Conservation (phyloP, 805 yeast genomes). For the Monosporozyma aerobia region DNA sequence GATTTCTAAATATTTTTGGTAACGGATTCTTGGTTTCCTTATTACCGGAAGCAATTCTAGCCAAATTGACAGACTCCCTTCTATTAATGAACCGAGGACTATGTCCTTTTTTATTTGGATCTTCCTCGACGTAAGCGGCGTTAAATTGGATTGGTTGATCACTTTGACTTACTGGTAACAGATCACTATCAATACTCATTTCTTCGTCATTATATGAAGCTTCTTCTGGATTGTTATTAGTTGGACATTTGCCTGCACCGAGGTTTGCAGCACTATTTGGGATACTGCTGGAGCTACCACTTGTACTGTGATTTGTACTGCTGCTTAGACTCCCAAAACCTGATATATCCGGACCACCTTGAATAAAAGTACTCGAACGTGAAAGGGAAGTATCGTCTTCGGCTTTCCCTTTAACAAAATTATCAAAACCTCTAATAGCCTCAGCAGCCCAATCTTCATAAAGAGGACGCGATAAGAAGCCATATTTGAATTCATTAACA, state of each 20-base stretch:
- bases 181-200: neutral
- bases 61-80: slow-evolving; percentile 11
- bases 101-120: neutral
- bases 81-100: slow-evolving; percentile 6
- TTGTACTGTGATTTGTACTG: neutral
- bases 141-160: slow-evolving; percentile 6
- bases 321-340: neutral
- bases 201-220: neutral
- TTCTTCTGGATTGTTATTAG: neutral
- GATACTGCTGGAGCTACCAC: neutral
- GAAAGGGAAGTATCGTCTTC: neutral
- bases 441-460: slow-evolving; percentile 36
- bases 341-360: neutral
- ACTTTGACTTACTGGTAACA: neutral
- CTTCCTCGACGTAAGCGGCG: slow-evolving; percentile 3
- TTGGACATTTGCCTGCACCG: neutral
- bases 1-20: slow-evolving; percentile 28
- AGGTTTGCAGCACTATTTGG: neutral
- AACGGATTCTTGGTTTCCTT: slow-evolving; percentile 9
- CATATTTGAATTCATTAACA: slow-evolving; percentile 41
- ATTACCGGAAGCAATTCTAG: slow-evolving; percentile 25
- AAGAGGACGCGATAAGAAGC: slow-evolving; percentile 41
- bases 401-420: slow-evolving; percentile 14
- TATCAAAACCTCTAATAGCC: slow-evolving; percentile 32
- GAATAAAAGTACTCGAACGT: neutral